A percentile compares a stretch with the other conserved stretches of the same genome.
phyloP scores from a whole-genome alignment of 164 flowering plant genomes.

The Vitis labrusca region DNA sequence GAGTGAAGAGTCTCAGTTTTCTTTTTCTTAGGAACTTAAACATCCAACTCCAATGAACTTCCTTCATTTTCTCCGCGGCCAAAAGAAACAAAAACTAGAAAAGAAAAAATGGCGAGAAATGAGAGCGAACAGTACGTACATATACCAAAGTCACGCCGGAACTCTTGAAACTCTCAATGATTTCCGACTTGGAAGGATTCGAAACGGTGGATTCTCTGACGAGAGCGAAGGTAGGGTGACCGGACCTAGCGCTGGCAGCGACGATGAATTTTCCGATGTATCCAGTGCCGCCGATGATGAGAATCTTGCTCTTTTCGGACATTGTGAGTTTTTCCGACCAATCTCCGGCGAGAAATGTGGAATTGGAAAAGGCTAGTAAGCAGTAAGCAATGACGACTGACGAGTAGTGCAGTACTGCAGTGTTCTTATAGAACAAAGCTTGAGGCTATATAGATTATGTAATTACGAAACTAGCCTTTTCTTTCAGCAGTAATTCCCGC shows the following conservation, averaged over 20 bases:
- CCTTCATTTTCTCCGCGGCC: not conserved
- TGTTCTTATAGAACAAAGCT: too few species aligned
- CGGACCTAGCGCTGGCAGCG: constrained; percentile 38
- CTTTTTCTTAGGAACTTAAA: not conserved
- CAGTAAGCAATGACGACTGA: too few species aligned
- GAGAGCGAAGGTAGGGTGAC: constrained; percentile 45
- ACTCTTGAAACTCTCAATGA: constrained; percentile 30
- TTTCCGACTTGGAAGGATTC: constrained; percentile 26
- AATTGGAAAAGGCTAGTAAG: too few species aligned
- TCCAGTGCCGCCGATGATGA: constrained; percentile 53
- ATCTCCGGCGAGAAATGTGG: not conserved
- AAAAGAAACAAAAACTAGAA: not conserved
- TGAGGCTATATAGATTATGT: too few species aligned
- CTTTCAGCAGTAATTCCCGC: too few species aligned
- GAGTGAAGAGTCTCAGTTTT: too few species aligned
- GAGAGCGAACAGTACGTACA: constrained; percentile 15
- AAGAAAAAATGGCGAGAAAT: not conserved
- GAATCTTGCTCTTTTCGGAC: constrained; percentile 39
- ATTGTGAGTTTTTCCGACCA: constrained; percentile 8
- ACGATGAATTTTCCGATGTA: constrained; percentile 51
- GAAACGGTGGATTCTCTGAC: constrained; percentile 35
- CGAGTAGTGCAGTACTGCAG: too few species aligned
- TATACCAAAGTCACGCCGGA: not conserved
- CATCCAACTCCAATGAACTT: not conserved
- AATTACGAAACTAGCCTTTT: too few species aligned